These are phyloP conservation scores for Amanita brunnescens DNA, from an alignment of 768 basidiomycete genomes.

Conservation along the genomic window DNA sequence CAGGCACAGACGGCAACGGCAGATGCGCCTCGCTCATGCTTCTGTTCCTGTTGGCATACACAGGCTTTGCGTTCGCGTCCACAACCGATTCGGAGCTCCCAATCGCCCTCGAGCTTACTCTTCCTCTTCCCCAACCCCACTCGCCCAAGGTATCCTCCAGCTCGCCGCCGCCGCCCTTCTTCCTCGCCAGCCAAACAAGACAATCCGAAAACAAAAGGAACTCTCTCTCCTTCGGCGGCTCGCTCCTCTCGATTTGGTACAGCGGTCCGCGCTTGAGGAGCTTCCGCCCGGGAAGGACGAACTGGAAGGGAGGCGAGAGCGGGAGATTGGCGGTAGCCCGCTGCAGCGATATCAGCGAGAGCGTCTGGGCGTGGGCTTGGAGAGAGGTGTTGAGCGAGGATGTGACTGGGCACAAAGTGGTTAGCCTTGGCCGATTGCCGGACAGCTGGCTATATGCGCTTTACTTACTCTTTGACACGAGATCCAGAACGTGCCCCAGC, in stretches of 20 bases:
- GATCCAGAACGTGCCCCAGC: conserved; percentile 47
- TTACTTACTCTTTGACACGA: conserved; percentile 66
- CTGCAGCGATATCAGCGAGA: conserved; percentile 71
- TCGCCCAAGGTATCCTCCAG: not conserved
- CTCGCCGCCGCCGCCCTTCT: conserved; percentile 22
- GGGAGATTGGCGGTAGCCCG: conserved; percentile 63
- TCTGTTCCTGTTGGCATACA: conserved; percentile 3
- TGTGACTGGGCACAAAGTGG: conserved; percentile 43
- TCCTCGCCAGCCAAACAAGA: conserved; percentile 64
- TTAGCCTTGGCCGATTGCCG: too few species aligned
- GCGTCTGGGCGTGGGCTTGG: conserved; percentile 67
- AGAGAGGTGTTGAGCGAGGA: conserved; percentile 71
- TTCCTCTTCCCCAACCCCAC: not conserved
- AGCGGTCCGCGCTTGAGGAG: conserved; percentile 64
- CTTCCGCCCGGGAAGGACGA: conserved; percentile 74
- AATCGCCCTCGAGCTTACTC: not conserved
- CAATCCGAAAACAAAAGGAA: conserved; percentile 82
- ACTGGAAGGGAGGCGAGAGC: conserved; percentile 41
- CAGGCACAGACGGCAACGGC: not conserved
- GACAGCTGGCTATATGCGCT: not conserved
- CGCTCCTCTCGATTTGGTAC: conserved; percentile 46
- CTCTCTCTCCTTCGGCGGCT: conserved; percentile 46
- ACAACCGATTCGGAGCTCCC: not conserved
- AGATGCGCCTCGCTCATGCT: conserved; percentile 3
- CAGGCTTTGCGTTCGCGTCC: not conserved